A percentile compares a stretch with the other conserved stretches of the same genome.
Conservation (phyloP, 1,284 basidiomycete genomes). For the Cryptococcus amylolentus region DNA sequence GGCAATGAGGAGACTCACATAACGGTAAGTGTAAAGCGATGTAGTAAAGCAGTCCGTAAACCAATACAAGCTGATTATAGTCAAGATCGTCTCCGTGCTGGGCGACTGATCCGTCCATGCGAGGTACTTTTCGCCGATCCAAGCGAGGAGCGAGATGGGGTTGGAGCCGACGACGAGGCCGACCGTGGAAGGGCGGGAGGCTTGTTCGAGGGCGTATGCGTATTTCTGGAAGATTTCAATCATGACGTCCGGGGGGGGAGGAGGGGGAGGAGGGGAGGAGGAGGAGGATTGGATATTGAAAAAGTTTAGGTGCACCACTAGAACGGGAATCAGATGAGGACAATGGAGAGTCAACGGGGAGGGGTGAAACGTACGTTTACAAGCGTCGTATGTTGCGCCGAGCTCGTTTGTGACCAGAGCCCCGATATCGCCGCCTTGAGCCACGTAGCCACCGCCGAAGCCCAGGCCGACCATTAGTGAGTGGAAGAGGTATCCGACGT, state of each 20-base stretch:
- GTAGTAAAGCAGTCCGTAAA: slow-evolving; percentile 47
- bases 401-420: slow-evolving; percentile 27
- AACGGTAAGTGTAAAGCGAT: slow-evolving; percentile 50
- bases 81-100: slow-evolving; percentile 35
- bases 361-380: slow-evolving; percentile 13
- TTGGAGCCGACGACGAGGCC: slow-evolving; percentile 45
- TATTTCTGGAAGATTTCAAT: slow-evolving; percentile 3
- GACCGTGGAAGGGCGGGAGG: slow-evolving; percentile 49
- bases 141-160: slow-evolving; percentile 48
- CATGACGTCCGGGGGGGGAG: not conserved
- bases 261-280: not conserved
- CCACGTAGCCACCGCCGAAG: slow-evolving; percentile 36
- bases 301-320: not conserved
- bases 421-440: slow-evolving; percentile 48
- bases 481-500: slow-evolving; percentile 38
- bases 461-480: slow-evolving; percentile 46
- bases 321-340: too few relatives aligned
- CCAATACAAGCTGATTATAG: slow-evolving; percentile 49
- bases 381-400: slow-evolving; percentile 20
- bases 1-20: slow-evolving; percentile 26
- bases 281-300: not conserved
- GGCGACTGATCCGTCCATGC: slow-evolving; percentile 47
- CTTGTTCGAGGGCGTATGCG: slow-evolving; percentile 29
- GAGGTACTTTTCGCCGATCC: slow-evolving; percentile 51
- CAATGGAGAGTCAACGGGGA: too few relatives aligned